Evolutionary conservation across 177 flowering plant species (phyloP).

Genomic region (Vitis hybrid): DNA sequence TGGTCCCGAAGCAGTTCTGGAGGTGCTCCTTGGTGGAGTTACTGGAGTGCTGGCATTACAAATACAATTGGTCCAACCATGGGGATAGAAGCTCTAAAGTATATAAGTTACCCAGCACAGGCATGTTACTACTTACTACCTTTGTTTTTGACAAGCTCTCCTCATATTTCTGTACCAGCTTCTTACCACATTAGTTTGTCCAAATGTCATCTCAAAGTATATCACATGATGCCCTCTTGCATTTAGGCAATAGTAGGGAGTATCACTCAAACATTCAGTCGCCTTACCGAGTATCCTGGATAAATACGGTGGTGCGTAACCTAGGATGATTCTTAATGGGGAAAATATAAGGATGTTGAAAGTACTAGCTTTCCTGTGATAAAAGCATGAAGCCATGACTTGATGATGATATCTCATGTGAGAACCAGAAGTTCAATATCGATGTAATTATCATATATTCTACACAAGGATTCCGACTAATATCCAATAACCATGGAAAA

Average conservation of each 20-base stretch:
- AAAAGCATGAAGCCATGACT: neutral
- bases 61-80: slow-evolving; percentile 98
- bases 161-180: neutral
- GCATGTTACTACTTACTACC: slow-evolving; percentile 29
- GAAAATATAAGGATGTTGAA: too few relatives aligned
- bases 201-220: too few relatives aligned
- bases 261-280: too few relatives aligned
- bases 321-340: too few relatives aligned
- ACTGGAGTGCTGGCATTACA: slow-evolving; percentile 96
- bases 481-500: neutral
- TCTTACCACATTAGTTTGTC: neutral
- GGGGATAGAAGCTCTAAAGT: slow-evolving; percentile 98
- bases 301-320: too few relatives aligned
- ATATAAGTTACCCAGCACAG: slow-evolving; percentile 99
- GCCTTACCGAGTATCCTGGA: too few relatives aligned
- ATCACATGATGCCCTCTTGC: too few relatives aligned
- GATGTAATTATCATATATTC: neutral
- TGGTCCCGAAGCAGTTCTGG: slow-evolving; percentile 71
- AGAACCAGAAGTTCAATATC: neutral
- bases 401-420: neutral
- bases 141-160: neutral
- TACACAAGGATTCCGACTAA: neutral
- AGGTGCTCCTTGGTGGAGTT: slow-evolving; percentile 96
- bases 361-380: neutral
- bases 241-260: too few relatives aligned